These are phyloP conservation scores for Calonectria crousiana DNA, from an alignment of 2,329 filamentous ascomycete genomes.

Conservation along the genomic window DNA sequence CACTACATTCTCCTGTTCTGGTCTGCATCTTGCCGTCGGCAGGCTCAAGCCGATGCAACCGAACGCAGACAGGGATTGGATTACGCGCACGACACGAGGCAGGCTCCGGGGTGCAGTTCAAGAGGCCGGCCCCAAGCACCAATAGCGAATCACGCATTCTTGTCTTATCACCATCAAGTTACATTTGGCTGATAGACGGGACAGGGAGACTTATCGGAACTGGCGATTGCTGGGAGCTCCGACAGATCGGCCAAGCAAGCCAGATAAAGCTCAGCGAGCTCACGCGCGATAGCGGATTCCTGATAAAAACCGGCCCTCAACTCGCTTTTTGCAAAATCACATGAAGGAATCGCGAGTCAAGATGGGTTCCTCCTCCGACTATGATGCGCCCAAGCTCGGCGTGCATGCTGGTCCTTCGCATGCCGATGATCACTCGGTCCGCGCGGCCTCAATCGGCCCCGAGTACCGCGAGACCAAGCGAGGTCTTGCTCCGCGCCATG, in stretches of 20 bases:
- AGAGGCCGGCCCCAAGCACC: background rate
- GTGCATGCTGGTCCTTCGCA: background rate
- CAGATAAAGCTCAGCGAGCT: background rate
- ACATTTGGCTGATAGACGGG: background rate
- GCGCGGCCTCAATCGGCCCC: background rate
- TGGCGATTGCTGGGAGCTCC: background rate
- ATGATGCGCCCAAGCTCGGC: background rate
- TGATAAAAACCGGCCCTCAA: background rate
- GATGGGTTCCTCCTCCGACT: background rate
- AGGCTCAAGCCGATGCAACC: background rate
- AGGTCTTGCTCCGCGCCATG: constrained; percentile 51
- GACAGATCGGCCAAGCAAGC: background rate
- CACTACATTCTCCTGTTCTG: background rate
- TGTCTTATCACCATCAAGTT: background rate
- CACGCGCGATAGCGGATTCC: background rate
- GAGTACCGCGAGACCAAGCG: constrained; percentile 26
- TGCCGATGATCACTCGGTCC: background rate
- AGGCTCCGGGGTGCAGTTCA: background rate
- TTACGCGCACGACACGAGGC: background rate
- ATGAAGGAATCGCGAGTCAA: background rate
- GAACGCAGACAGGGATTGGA: background rate
- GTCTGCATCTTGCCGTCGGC: background rate
- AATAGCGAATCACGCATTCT: constrained; percentile 1
- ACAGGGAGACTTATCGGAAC: background rate
- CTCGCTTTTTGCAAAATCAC: background rate